These are phyloP conservation scores for Rutstroemia sydowiana DNA, from an alignment of 2,329 filamentous ascomycete genomes.

Conservation along the genomic window DNA sequence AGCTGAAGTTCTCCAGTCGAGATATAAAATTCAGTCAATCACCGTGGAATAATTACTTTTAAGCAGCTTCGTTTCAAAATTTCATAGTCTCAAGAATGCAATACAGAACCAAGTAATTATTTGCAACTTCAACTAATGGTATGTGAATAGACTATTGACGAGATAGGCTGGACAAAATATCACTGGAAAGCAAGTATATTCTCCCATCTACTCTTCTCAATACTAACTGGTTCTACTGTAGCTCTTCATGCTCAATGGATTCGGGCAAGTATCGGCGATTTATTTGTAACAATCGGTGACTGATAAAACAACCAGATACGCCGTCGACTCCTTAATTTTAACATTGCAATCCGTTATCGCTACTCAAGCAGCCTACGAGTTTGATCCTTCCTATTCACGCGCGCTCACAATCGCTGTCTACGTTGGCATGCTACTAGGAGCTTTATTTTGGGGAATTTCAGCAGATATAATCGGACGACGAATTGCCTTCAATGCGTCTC, in stretches of 20 bases:
- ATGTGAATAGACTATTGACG: slow-evolving; percentile 38
- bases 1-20: too few species aligned
- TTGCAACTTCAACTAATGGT: neutral
- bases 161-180: slow-evolving; percentile 45
- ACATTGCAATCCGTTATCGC: slow-evolving; percentile 59
- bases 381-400: slow-evolving; percentile 45
- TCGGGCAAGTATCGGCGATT: slow-evolving; percentile 38
- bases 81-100: neutral
- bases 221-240: slow-evolving; percentile 5
- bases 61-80: neutral
- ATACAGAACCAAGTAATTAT: neutral
- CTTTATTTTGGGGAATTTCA: slow-evolving; percentile 60
- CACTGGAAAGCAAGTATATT: slow-evolving; percentile 39
- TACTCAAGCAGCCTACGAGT: slow-evolving; percentile 49
- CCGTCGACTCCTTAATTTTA: slow-evolving; percentile 48
- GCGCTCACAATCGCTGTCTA: slow-evolving; percentile 57
- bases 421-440: slow-evolving; percentile 46
- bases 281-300: neutral
- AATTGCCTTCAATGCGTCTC: slow-evolving; percentile 60
- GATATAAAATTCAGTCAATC: neutral
- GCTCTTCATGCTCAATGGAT: slow-evolving; percentile 53
- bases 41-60: neutral
- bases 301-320: slow-evolving; percentile 37
- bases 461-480: slow-evolving; percentile 62
- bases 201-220: neutral